These are phyloP conservation scores for Mycosphaerelloides madeirae DNA, from an alignment of 2,329 filamentous ascomycete species.

Conservation along the genomic window DNA sequence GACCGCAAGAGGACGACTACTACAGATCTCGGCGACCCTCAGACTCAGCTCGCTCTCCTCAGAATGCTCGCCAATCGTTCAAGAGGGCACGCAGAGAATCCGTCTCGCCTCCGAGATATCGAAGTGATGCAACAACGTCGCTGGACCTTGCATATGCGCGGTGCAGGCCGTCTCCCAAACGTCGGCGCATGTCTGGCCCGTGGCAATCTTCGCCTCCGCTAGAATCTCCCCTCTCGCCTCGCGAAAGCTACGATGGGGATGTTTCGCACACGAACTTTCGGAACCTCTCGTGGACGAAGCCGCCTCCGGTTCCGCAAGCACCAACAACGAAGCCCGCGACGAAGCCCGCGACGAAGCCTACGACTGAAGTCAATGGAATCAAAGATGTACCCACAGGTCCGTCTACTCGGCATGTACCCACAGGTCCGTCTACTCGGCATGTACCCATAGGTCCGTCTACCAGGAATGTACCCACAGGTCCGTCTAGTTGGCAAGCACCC, in stretches of 20 bases:
- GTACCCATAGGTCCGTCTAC: slow-evolving; percentile 18
- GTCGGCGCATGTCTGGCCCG: background rate
- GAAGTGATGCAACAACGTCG: no score
- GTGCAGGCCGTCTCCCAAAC: background rate
- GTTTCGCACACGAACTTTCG: background rate
- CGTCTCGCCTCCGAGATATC: no score
- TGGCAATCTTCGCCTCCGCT: background rate
- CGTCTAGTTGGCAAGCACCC: slow-evolving; percentile 1
- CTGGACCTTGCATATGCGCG: no score
- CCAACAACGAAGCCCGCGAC: background rate
- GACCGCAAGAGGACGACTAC: no score
- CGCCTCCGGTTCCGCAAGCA: background rate
- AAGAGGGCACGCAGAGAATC: no score
- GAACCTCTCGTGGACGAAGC: slow-evolving; percentile 6
- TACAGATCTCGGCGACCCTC: no score
- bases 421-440: slow-evolving; percentile 8
- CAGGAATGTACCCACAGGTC: slow-evolving; percentile 16
- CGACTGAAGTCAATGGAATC: slow-evolving; percentile 17
- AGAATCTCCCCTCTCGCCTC: slow-evolving; percentile 2
- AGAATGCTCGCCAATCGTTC: no score
- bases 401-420: slow-evolving; percentile 10
- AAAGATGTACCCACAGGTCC: slow-evolving; percentile 20
- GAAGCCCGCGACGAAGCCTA: background rate
- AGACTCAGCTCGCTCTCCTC: no score
- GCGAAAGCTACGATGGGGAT: background rate